Percentiles rank a stretch among this genome's conserved stretches.
phyloP scores from a whole-genome alignment of 345 rosid species.

The Chamaenerion angustifolium region DNA sequence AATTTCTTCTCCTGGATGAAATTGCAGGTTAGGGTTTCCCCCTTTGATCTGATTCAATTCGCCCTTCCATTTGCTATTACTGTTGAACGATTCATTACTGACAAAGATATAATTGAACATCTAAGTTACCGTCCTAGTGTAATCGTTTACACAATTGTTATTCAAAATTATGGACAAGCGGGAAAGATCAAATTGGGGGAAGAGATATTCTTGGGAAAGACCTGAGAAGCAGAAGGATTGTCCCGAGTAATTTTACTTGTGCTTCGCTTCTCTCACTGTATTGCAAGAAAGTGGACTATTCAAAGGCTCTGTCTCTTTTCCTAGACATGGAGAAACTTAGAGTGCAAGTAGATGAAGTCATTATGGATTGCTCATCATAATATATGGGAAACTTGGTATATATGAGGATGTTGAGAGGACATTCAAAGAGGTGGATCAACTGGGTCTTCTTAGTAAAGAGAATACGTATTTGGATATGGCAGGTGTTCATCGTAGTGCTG shows the following conservation, averaged over 20 bases:
- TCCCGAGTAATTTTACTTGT: constrained; percentile 83
- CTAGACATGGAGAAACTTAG: constrained; percentile 58
- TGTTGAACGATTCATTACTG: neutral
- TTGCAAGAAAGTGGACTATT: constrained; percentile 57
- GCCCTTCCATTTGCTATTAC: neutral
- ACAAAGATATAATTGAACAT: constrained; percentile 37
- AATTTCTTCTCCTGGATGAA: constrained; percentile 93
- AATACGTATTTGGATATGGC: constrained; percentile 91
- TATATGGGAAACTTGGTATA: constrained; percentile 81
- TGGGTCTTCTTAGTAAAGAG: constrained; percentile 56
- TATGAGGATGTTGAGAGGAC: constrained; percentile 60
- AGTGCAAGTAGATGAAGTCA: constrained; percentile 70
- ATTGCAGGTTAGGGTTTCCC: constrained; percentile 42
- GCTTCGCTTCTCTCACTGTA: constrained; percentile 81
- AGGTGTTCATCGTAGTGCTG: constrained; percentile 57
- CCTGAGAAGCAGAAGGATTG: constrained; percentile 46
- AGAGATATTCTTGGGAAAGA: constrained; percentile 73
- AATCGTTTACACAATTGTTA: constrained; percentile 56
- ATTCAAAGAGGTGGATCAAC: constrained; percentile 46
- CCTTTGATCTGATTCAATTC: neutral
- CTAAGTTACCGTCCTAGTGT: constrained; percentile 67
- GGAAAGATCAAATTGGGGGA: constrained; percentile 87
- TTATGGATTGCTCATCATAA: constrained; percentile 79
- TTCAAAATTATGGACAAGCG: constrained; percentile 55
- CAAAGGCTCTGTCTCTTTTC: constrained; percentile 79